Conservation (phyloP, 164 flowering plant species). For the Malania oleifera region DNA sequence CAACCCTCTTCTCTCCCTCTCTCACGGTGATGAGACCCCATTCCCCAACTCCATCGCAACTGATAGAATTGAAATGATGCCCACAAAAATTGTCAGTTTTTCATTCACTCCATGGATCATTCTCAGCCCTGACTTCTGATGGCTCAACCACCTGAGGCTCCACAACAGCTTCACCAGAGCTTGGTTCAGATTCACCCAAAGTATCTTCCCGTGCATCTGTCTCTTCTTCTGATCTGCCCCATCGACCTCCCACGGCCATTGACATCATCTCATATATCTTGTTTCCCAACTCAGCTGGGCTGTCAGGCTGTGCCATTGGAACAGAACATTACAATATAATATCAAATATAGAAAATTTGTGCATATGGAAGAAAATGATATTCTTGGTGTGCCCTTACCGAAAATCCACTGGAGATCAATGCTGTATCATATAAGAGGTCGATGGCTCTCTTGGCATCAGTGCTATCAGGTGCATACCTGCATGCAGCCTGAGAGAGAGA, state of each 20-base stretch:
- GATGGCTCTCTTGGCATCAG: constrained; percentile 79
- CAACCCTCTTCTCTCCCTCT: no score
- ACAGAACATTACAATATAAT: no score
- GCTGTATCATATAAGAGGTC: constrained; percentile 93
- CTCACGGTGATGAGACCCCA: no score
- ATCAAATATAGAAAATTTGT: no score
- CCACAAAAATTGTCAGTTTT: no score
- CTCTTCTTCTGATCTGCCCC: constrained; percentile 74
- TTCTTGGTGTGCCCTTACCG: constrained; percentile 38
- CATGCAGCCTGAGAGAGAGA: constrained; percentile 81
- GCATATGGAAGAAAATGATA: not conserved
- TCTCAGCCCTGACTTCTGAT: constrained; percentile 73
- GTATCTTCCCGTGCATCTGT: constrained; percentile 19
- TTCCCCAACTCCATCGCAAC: no score
- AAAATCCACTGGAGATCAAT: constrained; percentile 86
- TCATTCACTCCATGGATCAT: constrained; percentile 65
- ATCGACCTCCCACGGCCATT: constrained; percentile 86
- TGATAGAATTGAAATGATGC: no score
- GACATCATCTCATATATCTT: constrained; percentile 98
- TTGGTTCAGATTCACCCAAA: constrained; percentile 19
- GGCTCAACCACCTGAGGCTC: constrained; percentile 71
- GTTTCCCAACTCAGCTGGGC: constrained; percentile 90
- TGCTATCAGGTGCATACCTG: constrained; percentile 70
- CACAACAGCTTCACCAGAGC: constrained; percentile 18
- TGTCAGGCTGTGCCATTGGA: constrained; percentile 68